Evolutionary conservation across 192 early-diverging fungal species (phyloP), one percentile per base, ranked within the genome.

Genomic region (Podochytrium sp.): DNA sequence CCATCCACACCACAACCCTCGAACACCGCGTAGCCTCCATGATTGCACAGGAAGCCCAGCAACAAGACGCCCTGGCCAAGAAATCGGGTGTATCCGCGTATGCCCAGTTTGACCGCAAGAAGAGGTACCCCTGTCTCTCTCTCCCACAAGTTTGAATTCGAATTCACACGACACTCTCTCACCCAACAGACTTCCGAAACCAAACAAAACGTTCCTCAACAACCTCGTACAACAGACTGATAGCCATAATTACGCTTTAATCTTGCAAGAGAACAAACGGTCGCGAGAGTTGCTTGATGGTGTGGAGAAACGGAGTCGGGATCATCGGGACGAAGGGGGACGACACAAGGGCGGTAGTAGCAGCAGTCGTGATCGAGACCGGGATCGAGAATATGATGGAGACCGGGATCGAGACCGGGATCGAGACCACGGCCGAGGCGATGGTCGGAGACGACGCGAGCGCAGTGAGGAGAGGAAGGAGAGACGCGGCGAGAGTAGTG

Each of bases 161-260:
- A 1, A 20, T 3, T 49, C 1, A 1, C 47, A 49, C 23, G 7
- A 47, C 43, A 47, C 10, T 20, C 43, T 20, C 20, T 29, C 20
- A 55, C 52, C 10, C 20, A 7, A 55, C 20, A 84, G 79, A 30
- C 47, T 76, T 16, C 80, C 80, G 20, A 83, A 82, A 69, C 74
- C 81, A 7, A 85, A 85, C 57, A 84, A 57, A 32, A 62, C 80
- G 12, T 85, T 85, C 57, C 73, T 85, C 40, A 59, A 73, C 4
- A 67, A 56, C 20, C 69, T 85, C 18, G 74, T 85, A 23, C 51
- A 64, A 29, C 72, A 66, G 53, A 83, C 81, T 2, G 78, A 83
- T 58, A 34, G 39, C 25, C 84, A 85, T 68, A 85, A 85, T 74
- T 76, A 85, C 29, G 73, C 71, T 16, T 65, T 85, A 49, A 51